Evolutionary conservation across 768 basidiomycete genomes (phyloP).

Genomic region (Mycena rebaudengoi): DNA sequence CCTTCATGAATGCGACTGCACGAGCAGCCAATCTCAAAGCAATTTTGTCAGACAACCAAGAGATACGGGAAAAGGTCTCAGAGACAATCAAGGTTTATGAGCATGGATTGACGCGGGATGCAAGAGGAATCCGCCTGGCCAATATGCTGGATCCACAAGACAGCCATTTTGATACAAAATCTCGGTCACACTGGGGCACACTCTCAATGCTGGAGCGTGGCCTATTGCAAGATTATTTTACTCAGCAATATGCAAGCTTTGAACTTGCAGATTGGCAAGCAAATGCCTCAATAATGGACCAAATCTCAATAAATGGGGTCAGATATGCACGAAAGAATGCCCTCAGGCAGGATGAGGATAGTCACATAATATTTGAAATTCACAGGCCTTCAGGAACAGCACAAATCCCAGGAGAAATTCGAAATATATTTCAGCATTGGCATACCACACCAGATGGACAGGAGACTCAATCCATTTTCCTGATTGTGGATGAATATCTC

Average conservation of each 20-base stretch:
- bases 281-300: neutral
- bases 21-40: constrained; percentile 16
- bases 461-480: too few species aligned
- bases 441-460: neutral
- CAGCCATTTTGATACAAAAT: neutral
- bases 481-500: too few species aligned
- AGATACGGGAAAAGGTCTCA: neutral
- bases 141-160: neutral
- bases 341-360: neutral
- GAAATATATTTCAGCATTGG: constrained; percentile 3
- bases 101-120: neutral
- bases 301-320: neutral
- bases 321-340: neutral
- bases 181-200: neutral
- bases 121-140: neutral
- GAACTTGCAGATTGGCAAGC: neutral
- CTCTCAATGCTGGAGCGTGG: neutral
- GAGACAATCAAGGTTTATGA: neutral
- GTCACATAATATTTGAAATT: neutral
- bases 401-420: neutral
- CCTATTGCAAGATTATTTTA: neutral
- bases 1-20: constrained; percentile 14
- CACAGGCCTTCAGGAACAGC: neutral
- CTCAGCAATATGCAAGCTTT: neutral
- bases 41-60: neutral